Percentiles rank a stretch among this genome's conserved stretches.
phyloP scores from a whole-genome alignment of 176 grass and related monocot genomes.

The Triticum urartu region DNA sequence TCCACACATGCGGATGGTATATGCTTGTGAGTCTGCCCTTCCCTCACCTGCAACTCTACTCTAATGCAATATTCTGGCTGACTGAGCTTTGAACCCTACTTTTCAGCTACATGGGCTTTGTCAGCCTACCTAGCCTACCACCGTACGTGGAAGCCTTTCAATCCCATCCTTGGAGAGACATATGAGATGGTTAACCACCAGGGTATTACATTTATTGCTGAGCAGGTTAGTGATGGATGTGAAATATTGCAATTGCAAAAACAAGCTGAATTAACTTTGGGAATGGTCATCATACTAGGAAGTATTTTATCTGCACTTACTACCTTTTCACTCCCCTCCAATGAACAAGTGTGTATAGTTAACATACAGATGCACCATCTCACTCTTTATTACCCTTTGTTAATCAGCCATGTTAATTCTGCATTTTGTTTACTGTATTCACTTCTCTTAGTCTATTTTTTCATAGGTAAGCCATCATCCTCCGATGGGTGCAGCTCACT shows the following conservation, averaged over 20 bases:
- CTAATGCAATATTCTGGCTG: conserved; percentile 10
- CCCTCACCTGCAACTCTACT: conserved; percentile 5
- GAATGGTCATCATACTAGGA: too few species aligned
- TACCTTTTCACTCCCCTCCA: background rate
- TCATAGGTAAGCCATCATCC: conserved; percentile 95
- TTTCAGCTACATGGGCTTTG: conserved; percentile 94
- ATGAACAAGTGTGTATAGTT: too few species aligned
- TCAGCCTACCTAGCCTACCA: conserved; percentile 79
- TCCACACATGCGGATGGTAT: conserved; percentile 85
- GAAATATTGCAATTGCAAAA: conserved; percentile 13
- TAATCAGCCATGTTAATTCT: background rate
- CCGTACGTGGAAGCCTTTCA: conserved; percentile 95
- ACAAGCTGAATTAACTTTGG: background rate
- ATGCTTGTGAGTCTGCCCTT: conserved; percentile 67
- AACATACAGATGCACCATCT: background rate
- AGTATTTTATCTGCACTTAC: background rate
- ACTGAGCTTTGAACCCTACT: conserved; percentile 28
- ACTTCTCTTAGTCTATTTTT: background rate
- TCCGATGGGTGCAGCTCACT: conserved; percentile 86
- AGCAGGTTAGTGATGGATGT: conserved; percentile 63
- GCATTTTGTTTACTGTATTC: conserved; percentile 15
- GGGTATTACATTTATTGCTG: conserved; percentile 78
- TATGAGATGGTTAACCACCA: conserved; percentile 90
- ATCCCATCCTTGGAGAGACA: conserved; percentile 96
- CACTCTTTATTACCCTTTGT: conserved; percentile 1